Base-by-base conservation (phyloP, 768 basidiomycete genomes). In the Pleurotus djamor region DNA sequence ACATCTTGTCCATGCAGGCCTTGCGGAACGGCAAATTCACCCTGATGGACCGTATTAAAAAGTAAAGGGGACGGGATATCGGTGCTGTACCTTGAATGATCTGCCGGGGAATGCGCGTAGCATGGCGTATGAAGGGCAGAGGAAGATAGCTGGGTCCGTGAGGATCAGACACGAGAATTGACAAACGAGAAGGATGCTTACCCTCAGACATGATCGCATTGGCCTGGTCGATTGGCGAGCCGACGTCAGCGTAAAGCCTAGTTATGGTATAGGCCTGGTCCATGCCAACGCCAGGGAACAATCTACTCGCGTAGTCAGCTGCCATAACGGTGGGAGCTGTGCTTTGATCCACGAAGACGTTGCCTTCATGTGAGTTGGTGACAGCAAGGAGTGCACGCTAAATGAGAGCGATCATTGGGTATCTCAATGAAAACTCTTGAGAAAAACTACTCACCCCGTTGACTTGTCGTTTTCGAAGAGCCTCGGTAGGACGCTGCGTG, bases 101-200 rank as follows among this genome's bases (percentile, higher is more conserved):
- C 57, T 63, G n/a, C 67, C 66, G 2, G 34, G n/a, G 58, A 74
- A 77, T 4, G 75, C 59, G 4, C 59, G 33, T 12, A 74, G 64
- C 38, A 75, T 12, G 45, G 61, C 68, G 47, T 74, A 72, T 0
- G 73, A 68, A 2, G 74, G 76, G 49, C 76, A 77, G 12, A 71
- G 62, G 57, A 77, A 67, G 16, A 74, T 72, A 0, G 74, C 76
- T 76, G 50, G 3, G 44, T 12, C 16, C 21, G n/a, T n/a, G 34
- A n/a, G 32, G 12, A 10, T 13, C 36, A 0, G 7, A 17, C 43
- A 33, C 9, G 56, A 33, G 33, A 14, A 48, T n/a, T 47, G 21
- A 7, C 3, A 9, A 0, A 5, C 38, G 36, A 6, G 14, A 13
- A 3, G 38, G 17, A 9, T 21, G 61, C 66, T 33, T 10, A 72